Base-by-base conservation (phyloP, 2,329 filamentous ascomycete genomes). In the Escovopsis sp. region DNA sequence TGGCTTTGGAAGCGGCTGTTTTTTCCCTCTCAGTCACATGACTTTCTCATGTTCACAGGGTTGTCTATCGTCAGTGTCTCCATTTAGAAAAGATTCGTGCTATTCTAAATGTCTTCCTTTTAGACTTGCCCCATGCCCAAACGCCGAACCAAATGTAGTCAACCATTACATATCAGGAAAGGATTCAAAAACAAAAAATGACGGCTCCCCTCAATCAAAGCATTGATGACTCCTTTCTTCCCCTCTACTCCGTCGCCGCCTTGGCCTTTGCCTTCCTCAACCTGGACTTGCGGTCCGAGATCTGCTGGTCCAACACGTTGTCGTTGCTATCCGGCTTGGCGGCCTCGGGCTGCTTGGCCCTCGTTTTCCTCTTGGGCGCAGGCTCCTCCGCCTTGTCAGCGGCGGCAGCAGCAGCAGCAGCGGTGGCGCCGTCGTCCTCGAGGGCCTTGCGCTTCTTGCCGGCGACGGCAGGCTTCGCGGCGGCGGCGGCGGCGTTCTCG, bases 401-500 rank as follows among this genome's bases (percentile, higher is more conserved):
- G 18, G 55, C 56, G 26, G 43, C 50, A 3, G 28, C 7, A 6
- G 23, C 48, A 38, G 55, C 56, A 26, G 43, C 50, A 9, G 15
- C 15, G 15, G 15, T 15, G 15, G 15, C 15, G 15, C 15, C 15
- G 2, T 15, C 15, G 15, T 9, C 28, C 23, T 57, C 60, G 41
- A 70, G 53, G 2, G 69, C 65, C 65, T 77, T 77, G 50, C 73
- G 67, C 67, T 76, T 76, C 73, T 83, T 85, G 54, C 73, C 73
- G 55, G 78, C 78, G 55, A 78, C 78, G 51, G 73, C 62, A 3
- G 8, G 8, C 64, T 72, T 73, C 48, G 70, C 57, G 6, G 47
- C 46, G 7, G 4, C n/a, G n/a, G n/a, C n/a, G n/a, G 15, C 15
- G 15, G 15, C 28, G 4, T 32, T 4, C 28, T 32, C 28, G 4